Evolutionary conservation across 345 rosid species (phyloP).

Genomic region (Salix exigua): DNA sequence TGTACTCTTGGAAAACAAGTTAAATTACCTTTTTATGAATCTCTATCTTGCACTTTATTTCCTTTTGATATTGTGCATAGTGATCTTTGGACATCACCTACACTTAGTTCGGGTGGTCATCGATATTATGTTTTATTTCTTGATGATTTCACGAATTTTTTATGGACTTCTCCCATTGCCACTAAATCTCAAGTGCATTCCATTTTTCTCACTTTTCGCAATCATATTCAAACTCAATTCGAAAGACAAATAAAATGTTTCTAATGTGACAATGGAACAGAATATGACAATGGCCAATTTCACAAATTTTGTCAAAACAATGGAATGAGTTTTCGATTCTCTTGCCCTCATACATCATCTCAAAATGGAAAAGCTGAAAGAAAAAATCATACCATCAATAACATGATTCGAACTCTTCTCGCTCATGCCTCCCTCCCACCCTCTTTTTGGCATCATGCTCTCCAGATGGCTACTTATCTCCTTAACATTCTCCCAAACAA

Average conservation of each 20-base stretch:
- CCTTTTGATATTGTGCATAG: too few relatives aligned
- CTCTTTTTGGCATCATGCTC: background rate
- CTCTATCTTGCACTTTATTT: too few relatives aligned
- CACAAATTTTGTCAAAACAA: background rate
- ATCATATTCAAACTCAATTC: background rate
- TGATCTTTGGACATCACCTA: too few relatives aligned
- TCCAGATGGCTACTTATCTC: background rate
- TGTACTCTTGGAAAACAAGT: too few relatives aligned
- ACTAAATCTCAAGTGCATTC: background rate
- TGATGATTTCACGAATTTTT: background rate
- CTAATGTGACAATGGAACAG: background rate
- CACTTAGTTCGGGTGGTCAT: background rate
- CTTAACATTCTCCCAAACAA: background rate
- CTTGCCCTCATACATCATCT: slow-evolving; percentile 9
- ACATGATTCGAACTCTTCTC: background rate
- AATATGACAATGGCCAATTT: background rate
- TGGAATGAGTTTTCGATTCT: background rate
- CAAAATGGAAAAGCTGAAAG: slow-evolving; percentile 8
- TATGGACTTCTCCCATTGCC: background rate
- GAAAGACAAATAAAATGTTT: background rate
- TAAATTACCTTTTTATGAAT: too few relatives aligned
- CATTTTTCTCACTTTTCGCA: background rate
- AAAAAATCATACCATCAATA: background rate
- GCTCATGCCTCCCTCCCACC: background rate
- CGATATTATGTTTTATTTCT: background rate